Base-by-base conservation (phyloP, 2,329 filamentous ascomycete species). In the Alternaria gaisen region DNA sequence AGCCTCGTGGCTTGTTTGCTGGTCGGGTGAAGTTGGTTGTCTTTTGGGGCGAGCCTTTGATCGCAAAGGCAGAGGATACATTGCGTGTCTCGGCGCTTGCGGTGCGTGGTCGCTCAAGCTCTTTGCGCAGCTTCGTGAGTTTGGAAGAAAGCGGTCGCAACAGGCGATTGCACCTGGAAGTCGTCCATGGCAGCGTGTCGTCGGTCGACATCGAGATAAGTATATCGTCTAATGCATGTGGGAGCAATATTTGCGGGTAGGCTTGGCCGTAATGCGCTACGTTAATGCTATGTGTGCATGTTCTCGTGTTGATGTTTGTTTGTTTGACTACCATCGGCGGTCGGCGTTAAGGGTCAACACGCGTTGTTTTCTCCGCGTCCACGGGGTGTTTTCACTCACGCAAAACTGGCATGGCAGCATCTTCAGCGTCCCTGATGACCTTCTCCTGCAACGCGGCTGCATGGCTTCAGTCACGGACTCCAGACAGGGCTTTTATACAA, bases 101-200 rank as follows among this genome's bases (percentile, higher is more conserved):
- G 14, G 53, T 66, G 14, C 64, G 68, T n/a, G 68, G 67, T 50
- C 56, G 61, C 32, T 76, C 74, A 26, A 70, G 63, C 54, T 76
- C 68, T 58, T 77, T 80, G 38, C 76, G 70, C 8, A 82, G 70
- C 28, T 78, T 78, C 28, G 72, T 67, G 47, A 82, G 75, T 62
- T 80, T 77, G 14, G 78, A 79, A 16, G 78, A 77, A 12, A 82
- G 74, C 14, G 80, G 80, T 42, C 80, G 75, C 0, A 82, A 72
- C 5, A 82, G 70, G 52, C 80, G 76, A 59, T 80, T 80, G 67
- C 80, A 82, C 41, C 80, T 77, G 46, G 78, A 73, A 16, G 79
- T 78, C 8, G 78, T 82, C 80, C 80, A 82, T 47, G 78, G 74
- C 22, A 77, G 62, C 32, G 70, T 68, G 60, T 74, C 74, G 61